Percentiles rank a stretch among this genome's conserved stretches.
Evolutionary conservation across 176 grass and related monocot genomes (phyloP).

Genomic region (Oryza officinalis): DNA sequence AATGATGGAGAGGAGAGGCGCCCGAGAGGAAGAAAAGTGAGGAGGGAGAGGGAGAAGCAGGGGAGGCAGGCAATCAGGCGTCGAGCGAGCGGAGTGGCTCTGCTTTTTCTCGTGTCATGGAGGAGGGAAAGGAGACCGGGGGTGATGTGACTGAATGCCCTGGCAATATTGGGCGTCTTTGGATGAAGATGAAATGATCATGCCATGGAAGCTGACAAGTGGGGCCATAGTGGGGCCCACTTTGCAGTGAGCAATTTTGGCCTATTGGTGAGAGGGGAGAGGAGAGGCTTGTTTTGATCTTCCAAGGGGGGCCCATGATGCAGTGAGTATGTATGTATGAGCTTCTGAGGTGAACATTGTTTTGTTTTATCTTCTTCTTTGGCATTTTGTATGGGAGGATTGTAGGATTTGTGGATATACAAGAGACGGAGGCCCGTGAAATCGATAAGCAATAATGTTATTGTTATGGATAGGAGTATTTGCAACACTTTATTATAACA

Average conservation of each 20-base stretch:
- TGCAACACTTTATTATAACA: too few species aligned
- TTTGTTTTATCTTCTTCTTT: not conserved
- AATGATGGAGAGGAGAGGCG: slow-evolving; percentile 43
- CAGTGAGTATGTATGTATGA: not conserved
- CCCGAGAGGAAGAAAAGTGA: slow-evolving; percentile 24
- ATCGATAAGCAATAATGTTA: too few species aligned
- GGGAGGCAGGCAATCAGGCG: not conserved
- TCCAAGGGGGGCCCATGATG: not conserved
- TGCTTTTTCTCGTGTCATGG: slow-evolving; percentile 55
- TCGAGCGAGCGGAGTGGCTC: slow-evolving; percentile 6
- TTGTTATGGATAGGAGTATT: too few species aligned
- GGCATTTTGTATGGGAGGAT: not conserved
- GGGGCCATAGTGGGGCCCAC: slow-evolving; percentile 19
- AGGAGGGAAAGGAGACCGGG: not conserved
- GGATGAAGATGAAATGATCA: slow-evolving; percentile 35
- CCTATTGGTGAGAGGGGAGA: not conserved
- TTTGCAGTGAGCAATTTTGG: not conserved
- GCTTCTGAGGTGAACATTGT: not conserved
- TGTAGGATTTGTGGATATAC: too few species aligned
- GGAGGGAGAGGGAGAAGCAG: not conserved
- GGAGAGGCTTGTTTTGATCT: not conserved
- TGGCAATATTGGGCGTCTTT: slow-evolving; percentile 29
- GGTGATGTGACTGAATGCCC: slow-evolving; percentile 17
- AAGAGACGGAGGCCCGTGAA: too few species aligned
- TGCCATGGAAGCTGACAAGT: slow-evolving; percentile 32